phyloP scores from a whole-genome alignment of 371 early-diverging fungal genomes.

The Mucor circinelloides region DNA sequence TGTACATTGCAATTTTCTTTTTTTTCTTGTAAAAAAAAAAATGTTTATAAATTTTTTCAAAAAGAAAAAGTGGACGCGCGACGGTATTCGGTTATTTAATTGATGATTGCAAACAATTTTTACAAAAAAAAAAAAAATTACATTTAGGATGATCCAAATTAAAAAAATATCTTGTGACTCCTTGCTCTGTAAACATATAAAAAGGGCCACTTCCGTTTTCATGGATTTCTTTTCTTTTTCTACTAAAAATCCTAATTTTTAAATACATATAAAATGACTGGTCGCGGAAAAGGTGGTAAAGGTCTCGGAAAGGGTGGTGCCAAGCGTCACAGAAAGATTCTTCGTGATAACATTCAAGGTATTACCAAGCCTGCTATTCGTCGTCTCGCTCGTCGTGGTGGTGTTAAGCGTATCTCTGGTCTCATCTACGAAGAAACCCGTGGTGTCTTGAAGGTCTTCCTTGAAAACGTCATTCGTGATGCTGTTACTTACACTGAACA shows the following conservation, averaged over 20 bases:
- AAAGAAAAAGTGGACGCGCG: conserved; percentile 10
- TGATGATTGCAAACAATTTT: conserved; percentile 1
- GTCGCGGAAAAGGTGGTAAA: conserved; percentile 98
- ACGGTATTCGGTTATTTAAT: not conserved
- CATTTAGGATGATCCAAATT: conserved; percentile 1
- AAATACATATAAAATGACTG: conserved; percentile 69
- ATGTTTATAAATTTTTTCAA: not conserved
- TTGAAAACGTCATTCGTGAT: conserved; percentile 98
- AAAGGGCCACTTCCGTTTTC: conserved; percentile 9
- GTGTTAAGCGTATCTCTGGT: conserved; percentile 99
- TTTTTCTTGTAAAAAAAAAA: not conserved
- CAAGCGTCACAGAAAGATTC: conserved; percentile 99
- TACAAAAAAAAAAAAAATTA: conserved; percentile 14
- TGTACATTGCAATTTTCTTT: not conserved
- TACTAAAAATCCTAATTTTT: conserved; percentile 10
- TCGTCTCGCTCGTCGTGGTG: conserved; percentile 99
- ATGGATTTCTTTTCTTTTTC: conserved; percentile 14
- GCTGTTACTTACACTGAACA: conserved; percentile 99
- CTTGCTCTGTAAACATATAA: conserved; percentile 20
- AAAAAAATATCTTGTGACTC: conserved; percentile 23
- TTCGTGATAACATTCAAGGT: conserved; percentile 98
- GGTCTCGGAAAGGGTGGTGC: conserved; percentile 97
- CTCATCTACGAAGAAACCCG: conserved; percentile 99
- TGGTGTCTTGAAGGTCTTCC: conserved; percentile 95
- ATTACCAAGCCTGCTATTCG: conserved; percentile 99